Percentiles rank a stretch among this genome's conserved stretches.
phyloP scores from a whole-genome alignment of 2,329 filamentous ascomycete species.

The Massarina eburnea region DNA sequence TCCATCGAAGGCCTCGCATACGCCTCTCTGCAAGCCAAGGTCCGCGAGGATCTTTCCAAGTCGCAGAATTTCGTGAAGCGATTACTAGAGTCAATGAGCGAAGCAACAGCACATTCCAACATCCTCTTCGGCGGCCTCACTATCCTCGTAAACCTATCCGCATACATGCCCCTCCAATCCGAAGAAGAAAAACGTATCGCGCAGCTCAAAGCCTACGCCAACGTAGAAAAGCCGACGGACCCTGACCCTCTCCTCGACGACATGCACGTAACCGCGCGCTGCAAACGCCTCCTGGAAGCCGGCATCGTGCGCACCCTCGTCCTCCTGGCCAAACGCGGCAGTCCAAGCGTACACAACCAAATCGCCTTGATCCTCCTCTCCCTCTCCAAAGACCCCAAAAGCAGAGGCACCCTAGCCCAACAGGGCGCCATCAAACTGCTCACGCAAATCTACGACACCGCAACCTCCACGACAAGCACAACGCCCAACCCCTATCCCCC shows the following conservation, averaged over 20 bases:
- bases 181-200: constrained; percentile 92
- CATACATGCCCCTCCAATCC: constrained; percentile 73
- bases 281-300: constrained; percentile 75
- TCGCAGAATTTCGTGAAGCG: constrained; percentile 69
- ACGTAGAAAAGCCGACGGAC: constrained; percentile 67
- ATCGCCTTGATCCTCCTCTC: constrained; percentile 76
- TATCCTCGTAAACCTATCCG: constrained; percentile 81
- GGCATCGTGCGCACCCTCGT: constrained; percentile 77
- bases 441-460: constrained; percentile 67
- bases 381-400: constrained; percentile 70
- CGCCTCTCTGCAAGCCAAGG: constrained; percentile 78
- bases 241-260: constrained; percentile 74
- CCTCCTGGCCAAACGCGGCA: constrained; percentile 71
- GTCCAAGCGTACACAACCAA: constrained; percentile 69
- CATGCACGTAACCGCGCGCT: constrained; percentile 72
- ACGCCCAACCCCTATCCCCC: constrained; percentile 34
- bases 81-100: constrained; percentile 63
- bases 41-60: constrained; percentile 78
- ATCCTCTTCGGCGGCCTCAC: constrained; percentile 83
- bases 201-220: constrained; percentile 92
- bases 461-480: constrained; percentile 48
- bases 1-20: constrained; percentile 92
- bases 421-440: constrained; percentile 91
- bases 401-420: constrained; percentile 80
- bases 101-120: constrained; percentile 50